phyloP scores from a whole-genome alignment of 768 basidiomycete species.

The Pisolithus tinctorius region DNA sequence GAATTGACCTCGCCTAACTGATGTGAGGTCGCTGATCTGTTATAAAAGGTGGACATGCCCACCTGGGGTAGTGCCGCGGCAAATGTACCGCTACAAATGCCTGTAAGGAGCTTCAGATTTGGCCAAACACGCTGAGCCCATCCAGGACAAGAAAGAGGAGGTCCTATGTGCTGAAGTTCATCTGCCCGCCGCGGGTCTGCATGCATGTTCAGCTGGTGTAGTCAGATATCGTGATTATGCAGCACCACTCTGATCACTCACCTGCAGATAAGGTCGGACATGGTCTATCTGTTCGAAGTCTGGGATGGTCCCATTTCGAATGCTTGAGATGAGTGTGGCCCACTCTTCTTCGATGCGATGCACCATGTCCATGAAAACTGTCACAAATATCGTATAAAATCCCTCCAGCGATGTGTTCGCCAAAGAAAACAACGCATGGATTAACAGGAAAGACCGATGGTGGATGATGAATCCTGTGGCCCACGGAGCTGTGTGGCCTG shows the following conservation, averaged over 20 bases:
- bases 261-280: neutral
- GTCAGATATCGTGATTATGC: neutral
- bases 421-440: constrained; percentile 5
- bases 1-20: neutral
- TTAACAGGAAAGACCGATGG: constrained; percentile 5
- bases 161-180: constrained; percentile 3
- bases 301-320: constrained; percentile 4
- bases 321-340: neutral
- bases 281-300: constrained; percentile 1
- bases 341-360: no score
- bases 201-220: constrained; percentile 1
- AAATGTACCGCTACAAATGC: constrained; percentile 1
- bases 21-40: neutral
- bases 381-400: neutral
- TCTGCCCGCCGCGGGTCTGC: constrained; percentile 2
- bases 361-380: constrained; percentile 1
- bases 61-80: constrained; percentile 2
- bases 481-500: no score
- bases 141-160: neutral
- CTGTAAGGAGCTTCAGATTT: neutral
- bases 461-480: neutral
- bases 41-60: neutral
- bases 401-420: neutral
- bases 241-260: neutral
- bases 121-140: constrained; percentile 6